phyloP scores from a whole-genome alignment of 169 alveolate species.

The Theileria orientalis region DNA sequence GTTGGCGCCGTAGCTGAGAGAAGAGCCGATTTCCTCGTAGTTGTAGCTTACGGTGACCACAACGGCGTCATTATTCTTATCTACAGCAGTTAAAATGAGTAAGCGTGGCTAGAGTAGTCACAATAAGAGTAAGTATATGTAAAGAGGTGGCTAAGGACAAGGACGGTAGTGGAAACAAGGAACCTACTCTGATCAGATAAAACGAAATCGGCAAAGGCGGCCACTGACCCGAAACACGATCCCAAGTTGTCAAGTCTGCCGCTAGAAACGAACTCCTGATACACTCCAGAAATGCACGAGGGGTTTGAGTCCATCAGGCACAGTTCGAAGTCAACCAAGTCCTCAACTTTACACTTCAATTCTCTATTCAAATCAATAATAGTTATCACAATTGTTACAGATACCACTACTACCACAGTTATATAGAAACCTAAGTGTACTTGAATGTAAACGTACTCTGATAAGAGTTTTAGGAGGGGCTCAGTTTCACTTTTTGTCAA shows the following conservation, averaged over 20 bases:
- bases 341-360: conserved; percentile 64
- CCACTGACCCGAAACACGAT: conserved; percentile 62
- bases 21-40: conserved; percentile 75
- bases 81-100: not conserved
- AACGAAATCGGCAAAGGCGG: conserved; percentile 64
- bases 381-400: not conserved
- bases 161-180: not conserved
- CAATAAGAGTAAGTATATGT: not conserved
- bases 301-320: conserved; percentile 89
- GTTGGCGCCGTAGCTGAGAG: conserved; percentile 67
- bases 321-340: conserved; percentile 84
- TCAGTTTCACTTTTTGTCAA: conserved; percentile 3
- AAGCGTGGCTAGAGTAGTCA: not conserved
- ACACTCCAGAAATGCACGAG: conserved; percentile 88
- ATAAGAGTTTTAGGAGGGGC: conserved; percentile 32
- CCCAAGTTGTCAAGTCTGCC: conserved; percentile 91
- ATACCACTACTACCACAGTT: not conserved
- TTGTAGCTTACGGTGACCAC: conserved; percentile 37
- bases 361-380: conserved; percentile 29
- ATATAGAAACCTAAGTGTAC: not conserved
- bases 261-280: conserved; percentile 91
- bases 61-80: conserved; percentile 21
- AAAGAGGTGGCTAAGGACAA: not conserved
- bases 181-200: conserved; percentile 29
- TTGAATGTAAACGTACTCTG: conserved; percentile 26